These are phyloP conservation scores for Casuarina equisetifolia DNA, from an alignment of 306 rosid species.

Conservation along the genomic window DNA sequence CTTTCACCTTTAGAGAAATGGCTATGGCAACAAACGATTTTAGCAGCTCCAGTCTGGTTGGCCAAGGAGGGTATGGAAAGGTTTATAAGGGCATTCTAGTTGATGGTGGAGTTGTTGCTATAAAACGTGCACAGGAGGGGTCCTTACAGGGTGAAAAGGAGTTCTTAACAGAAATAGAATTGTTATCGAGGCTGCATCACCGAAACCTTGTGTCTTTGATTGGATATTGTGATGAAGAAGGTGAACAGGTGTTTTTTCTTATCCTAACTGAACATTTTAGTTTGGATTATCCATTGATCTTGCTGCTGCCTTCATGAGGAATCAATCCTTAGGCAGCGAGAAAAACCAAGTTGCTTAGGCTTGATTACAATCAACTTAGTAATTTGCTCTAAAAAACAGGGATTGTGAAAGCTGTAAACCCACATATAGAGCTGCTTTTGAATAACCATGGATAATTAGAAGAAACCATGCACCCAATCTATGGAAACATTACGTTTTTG, in stretches of 20 bases:
- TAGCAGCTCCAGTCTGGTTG: conserved; percentile 55
- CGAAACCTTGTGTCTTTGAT: conserved; percentile 78
- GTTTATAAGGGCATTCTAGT: conserved; percentile 71
- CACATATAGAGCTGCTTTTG: background rate
- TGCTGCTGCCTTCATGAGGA: conserved; percentile 5
- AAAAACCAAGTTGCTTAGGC: background rate
- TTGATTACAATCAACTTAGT: background rate
- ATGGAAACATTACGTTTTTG: background rate
- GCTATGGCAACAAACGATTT: conserved; percentile 65
- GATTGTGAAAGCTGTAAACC: background rate
- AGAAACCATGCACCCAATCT: background rate
- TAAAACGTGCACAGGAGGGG: conserved; percentile 85
- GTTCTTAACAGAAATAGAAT: conserved; percentile 79
- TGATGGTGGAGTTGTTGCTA: conserved; percentile 66
- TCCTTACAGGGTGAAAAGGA: conserved; percentile 86
- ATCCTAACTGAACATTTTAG: background rate
- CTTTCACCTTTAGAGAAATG: conserved; percentile 59
- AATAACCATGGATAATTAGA: background rate
- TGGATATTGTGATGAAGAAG: conserved; percentile 82
- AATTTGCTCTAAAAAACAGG: background rate
- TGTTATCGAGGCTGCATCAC: conserved; percentile 79
- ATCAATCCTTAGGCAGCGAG: no score
- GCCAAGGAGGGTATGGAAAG: conserved; percentile 85
- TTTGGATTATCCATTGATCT: conserved; percentile 3
- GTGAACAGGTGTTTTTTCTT: conserved; percentile 62